phyloP scores from a whole-genome alignment of 1,284 basidiomycete genomes.

The Naganishia sp. region DNA sequence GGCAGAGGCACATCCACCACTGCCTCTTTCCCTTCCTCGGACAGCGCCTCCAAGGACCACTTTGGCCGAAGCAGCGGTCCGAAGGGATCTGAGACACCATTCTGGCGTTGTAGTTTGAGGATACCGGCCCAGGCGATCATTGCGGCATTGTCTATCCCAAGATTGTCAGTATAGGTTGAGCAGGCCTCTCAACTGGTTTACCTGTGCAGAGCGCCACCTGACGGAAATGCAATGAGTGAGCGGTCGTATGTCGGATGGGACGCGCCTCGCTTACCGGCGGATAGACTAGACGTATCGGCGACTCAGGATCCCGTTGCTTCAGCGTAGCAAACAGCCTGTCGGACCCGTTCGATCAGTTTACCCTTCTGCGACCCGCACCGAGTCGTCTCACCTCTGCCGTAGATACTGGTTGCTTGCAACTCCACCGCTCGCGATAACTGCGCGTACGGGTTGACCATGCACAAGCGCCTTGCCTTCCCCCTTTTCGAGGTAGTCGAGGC shows the following conservation, averaged over 20 bases:
- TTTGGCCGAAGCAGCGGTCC: conserved; percentile 49
- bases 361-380: not conserved
- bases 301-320: conserved; percentile 46
- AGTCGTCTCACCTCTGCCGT: conserved; percentile 60
- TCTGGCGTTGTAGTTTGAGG: conserved; percentile 68
- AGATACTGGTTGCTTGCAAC: conserved; percentile 81
- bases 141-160: conserved; percentile 76
- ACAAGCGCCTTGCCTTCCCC: conserved; percentile 53
- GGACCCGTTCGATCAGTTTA: not conserved
- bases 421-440: conserved; percentile 82
- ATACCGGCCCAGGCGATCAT: conserved; percentile 93
- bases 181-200: conserved; percentile 42
- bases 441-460: conserved; percentile 47
- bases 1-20: conserved; percentile 12
- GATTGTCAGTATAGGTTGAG: not conserved
- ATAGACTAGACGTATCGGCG: conserved; percentile 33
- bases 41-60: conserved; percentile 58
- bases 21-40: not conserved
- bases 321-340: conserved; percentile 58
- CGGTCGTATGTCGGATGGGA: conserved; percentile 52
- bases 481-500: conserved; percentile 52
- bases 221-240: conserved; percentile 52
- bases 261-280: conserved; percentile 24
- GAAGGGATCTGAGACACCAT: conserved; percentile 59
- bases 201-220: conserved; percentile 73